Base-by-base conservation (phyloP, 2,329 filamentous ascomycete genomes). In the Sclerotinia trifoliorum region DNA sequence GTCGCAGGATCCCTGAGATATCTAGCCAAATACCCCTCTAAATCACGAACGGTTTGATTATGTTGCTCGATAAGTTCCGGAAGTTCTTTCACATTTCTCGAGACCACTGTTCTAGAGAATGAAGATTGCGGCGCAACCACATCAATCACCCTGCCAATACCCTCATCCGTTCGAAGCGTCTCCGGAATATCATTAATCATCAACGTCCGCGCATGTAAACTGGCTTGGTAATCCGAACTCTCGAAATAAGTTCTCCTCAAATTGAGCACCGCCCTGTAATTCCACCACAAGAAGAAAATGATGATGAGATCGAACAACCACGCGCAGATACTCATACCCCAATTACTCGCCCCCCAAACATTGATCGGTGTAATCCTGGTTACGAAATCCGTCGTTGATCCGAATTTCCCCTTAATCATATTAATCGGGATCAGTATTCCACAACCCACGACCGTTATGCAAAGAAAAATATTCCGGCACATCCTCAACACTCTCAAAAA, bases 401-500 rank as follows among this genome's bases (percentile, higher is more conserved):
- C 76, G 32, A 79, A 78, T 65, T 82, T 85, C 21, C 64, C 64
- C 67, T 85, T 80, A 10, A 81, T 80, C 69, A 92, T 79, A 76
- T 97, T 94, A 75, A 96, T 81, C 0, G 95, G 95, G 51, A 97
- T 88, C 71, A 97, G 83, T 69, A 98, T 86, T 65, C 83, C 83
- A 72, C 92, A 90, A 24, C 91, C 93, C 44, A 96, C 79, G 8
- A 96, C 71, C 39, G 88, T 85, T 67, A 97, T 80, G 10, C 86
- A 80, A 39, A 91, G 77, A 77, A 98, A 97, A 71, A 98, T 91
- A 78, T 97, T 95, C 70, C 95, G 89, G 77, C 92, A 92, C 95
- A 99, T 98, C 73, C 89, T 86, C 62, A 89, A 87, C 75, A 97
- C 94, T 65, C 94, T 89, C 72, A 99, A 82, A 78, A 99, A 98